phyloP scores from a whole-genome alignment of 805 yeast genomes.

The Starmerella apicola region DNA sequence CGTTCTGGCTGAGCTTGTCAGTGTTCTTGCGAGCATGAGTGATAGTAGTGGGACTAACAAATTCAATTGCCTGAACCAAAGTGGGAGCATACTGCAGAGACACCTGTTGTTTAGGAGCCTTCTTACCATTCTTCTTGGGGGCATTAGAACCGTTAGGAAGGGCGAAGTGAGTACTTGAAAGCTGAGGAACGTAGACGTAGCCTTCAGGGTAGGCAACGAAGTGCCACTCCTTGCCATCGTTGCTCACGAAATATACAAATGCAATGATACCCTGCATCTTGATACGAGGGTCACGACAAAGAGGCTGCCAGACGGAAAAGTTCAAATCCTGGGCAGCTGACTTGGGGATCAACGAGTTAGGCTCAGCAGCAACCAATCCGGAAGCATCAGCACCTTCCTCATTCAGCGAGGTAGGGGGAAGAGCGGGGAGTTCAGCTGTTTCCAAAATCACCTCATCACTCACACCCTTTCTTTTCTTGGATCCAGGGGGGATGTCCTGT shows the following conservation, averaged over 20 bases:
- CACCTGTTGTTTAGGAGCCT: background rate
- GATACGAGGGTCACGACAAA: conserved; percentile 41
- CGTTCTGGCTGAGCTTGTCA: conserved; percentile 17
- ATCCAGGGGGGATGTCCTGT: conserved; percentile 13
- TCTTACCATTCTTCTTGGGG: background rate
- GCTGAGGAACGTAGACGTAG: conserved; percentile 54
- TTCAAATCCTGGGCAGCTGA: conserved; percentile 46
- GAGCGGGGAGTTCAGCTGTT: conserved; percentile 2
- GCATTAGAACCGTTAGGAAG: conserved; percentile 13
- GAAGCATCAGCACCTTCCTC: background rate
- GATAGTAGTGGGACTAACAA: conserved; percentile 51
- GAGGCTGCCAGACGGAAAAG: conserved; percentile 79
- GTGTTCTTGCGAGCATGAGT: conserved; percentile 9
- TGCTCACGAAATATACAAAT: conserved; percentile 61
- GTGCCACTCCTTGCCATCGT: conserved; percentile 69
- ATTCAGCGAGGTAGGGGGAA: background rate
- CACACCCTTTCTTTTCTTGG: conserved; percentile 15
- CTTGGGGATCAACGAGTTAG: conserved; percentile 18
- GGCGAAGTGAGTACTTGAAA: conserved; percentile 46
- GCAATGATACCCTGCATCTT: conserved; percentile 62
- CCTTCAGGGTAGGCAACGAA: conserved; percentile 73
- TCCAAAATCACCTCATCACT: conserved; percentile 6
- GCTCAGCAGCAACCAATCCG: conserved; percentile 10
- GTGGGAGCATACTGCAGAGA: conserved; percentile 29
- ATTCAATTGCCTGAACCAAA: conserved; percentile 46